Evolutionary conservation across 345 rosid genomes (phyloP).

Genomic region (Eucalyptus pauciflora): DNA sequence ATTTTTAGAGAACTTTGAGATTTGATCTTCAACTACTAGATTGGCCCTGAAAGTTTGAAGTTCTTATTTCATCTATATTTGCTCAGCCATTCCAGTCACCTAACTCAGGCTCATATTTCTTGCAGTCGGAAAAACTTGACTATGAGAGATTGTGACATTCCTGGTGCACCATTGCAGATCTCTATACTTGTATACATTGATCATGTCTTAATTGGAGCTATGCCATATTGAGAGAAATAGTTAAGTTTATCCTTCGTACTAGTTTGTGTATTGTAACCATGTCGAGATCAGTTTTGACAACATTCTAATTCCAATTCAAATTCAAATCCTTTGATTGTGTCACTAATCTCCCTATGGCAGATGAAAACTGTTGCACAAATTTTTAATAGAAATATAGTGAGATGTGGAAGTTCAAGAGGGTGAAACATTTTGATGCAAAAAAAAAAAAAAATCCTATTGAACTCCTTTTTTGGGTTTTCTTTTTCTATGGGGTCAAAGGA

Average conservation of each 20-base stretch:
- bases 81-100: neutral
- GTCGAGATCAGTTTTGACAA: neutral
- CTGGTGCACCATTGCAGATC: neutral
- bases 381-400: neutral
- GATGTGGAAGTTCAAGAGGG: neutral
- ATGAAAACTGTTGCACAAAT: neutral
- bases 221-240: neutral
- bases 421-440: neutral
- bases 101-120: neutral
- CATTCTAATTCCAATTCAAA: neutral
- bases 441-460: neutral
- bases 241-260: neutral
- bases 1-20: neutral
- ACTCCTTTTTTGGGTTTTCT: neutral
- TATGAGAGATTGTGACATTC: slow-evolving; percentile 54
- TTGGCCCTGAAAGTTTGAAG: neutral
- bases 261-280: neutral
- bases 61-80: neutral
- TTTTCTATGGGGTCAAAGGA: neutral
- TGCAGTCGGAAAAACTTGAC: slow-evolving; percentile 82
- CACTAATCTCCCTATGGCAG: neutral
- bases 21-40: neutral
- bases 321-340: neutral
- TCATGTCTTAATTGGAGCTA: neutral
- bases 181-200: neutral